Base-by-base conservation (phyloP, 495 filamentous ascomycete species). In the Annulohypoxylon bovei region DNA sequence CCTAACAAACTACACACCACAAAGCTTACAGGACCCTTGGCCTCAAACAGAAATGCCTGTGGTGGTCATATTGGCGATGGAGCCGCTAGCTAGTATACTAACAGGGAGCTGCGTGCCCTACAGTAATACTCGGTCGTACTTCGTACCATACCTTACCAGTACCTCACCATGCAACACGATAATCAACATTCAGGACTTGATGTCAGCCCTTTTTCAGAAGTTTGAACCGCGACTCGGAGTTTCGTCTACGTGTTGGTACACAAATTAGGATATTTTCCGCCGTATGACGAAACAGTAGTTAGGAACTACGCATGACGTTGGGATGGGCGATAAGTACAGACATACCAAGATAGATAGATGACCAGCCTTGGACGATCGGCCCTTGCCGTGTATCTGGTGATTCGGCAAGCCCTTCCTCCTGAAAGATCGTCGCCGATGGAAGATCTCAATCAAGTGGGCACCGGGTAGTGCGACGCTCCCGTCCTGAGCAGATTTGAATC, bases 361-460 rank as follows among this genome's bases (percentile, higher is more conserved):
- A 6, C 69, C 50, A 67, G 53, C 53, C 69, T 44, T 59, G 35
- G 20, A 42, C 40, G 54, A 60, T 66, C 55, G 55, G 46, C 18
- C 64, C 59, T 37, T 50, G 58, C 55, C 40, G 46, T 50, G 56
- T 68, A 40, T 65, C 65, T 68, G 55, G 70, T 68, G 65, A 72
- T 60, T 68, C 70, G 70, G 56, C 22, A 67, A 61, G 33, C 59
- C 54, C 22, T 61, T 59, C 55, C 70, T 62, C 54, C 55, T 65
- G 49, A 72, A 40, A 62, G 70, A 72, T 72, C 65, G 61, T 60
- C 70, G 46, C 39, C 56, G 70, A 71, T 62, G 61, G 70, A 72
- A 68, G 70, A 72, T 72, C 70, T 72, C 20, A 72, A 72, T 72
- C 42, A 68, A 72, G 70, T 72, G 70, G 65, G 49, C 65, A 72